Percentiles rank a stretch among this genome's conserved stretches.
These are phyloP conservation scores for Ilyonectria sp. DNA, from an alignment of 2,329 filamentous ascomycete species.

Conservation along the genomic window DNA sequence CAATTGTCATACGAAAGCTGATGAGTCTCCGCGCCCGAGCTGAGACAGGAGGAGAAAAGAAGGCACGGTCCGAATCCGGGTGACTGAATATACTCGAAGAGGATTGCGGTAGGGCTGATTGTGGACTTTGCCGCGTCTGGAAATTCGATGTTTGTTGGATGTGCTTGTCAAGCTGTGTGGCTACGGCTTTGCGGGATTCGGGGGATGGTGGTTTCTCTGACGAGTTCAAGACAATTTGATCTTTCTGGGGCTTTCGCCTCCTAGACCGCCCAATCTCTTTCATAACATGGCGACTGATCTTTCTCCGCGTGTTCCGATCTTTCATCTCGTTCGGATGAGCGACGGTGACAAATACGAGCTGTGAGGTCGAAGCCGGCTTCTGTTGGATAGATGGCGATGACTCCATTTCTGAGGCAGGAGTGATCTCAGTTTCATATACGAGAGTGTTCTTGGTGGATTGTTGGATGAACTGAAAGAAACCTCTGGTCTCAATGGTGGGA, in stretches of 20 bases:
- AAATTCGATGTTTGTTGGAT: neutral
- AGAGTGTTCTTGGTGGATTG: neutral
- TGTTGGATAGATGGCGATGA: neutral
- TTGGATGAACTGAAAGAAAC: neutral
- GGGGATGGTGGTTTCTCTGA: neutral
- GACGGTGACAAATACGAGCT: conserved; percentile 30
- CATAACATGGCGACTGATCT: conserved; percentile 33
- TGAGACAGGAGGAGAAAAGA: neutral
- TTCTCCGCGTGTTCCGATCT: conserved; percentile 9
- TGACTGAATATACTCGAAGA: neutral
- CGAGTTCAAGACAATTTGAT: neutral
- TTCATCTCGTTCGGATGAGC: conserved; percentile 24
- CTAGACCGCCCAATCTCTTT: conserved; percentile 16
- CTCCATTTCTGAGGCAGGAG: neutral
- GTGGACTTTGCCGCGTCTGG: neutral
- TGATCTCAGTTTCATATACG: neutral
- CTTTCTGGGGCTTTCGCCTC: neutral
- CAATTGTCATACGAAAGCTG: neutral
- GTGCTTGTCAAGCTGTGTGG: neutral
- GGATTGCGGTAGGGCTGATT: neutral
- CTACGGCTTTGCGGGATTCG: neutral
- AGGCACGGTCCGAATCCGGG: neutral
- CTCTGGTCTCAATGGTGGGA: neutral
- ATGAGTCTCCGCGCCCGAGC: neutral
- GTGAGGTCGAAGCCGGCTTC: neutral